These are phyloP conservation scores for Populus davidiana DNA, from an alignment of 345 rosid species.

Conservation along the genomic window DNA sequence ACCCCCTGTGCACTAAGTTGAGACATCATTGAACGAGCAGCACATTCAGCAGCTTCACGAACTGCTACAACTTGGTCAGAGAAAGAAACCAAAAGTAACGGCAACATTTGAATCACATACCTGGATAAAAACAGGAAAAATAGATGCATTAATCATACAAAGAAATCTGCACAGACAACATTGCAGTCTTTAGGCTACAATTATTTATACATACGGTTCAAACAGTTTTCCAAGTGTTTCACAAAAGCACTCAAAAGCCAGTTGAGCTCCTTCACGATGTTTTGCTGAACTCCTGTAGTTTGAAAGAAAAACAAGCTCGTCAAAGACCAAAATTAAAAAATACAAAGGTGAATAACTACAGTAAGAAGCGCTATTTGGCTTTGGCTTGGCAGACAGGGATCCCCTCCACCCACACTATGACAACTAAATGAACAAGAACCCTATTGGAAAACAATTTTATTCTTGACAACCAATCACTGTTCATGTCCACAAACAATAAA, in stretches of 20 bases:
- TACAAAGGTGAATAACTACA: neutral
- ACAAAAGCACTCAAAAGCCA: constrained; percentile 96
- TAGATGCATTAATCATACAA: neutral
- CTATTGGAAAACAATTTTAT: too few species aligned
- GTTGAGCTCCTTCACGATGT: constrained; percentile 87
- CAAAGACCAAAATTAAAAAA: neutral
- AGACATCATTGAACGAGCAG: constrained; percentile 99
- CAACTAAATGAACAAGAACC: too few species aligned
- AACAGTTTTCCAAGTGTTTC: constrained; percentile 89
- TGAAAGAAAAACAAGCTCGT: constrained; percentile 8
- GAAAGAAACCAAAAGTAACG: constrained; percentile 83
- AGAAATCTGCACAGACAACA: neutral
- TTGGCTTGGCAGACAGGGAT: too few species aligned
- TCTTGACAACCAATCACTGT: too few species aligned
- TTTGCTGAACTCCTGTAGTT: constrained; percentile 74
- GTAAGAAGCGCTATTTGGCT: too few species aligned
- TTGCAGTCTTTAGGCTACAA: neutral
- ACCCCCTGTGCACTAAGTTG: constrained; percentile 88
- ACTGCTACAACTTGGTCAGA: constrained; percentile 98
- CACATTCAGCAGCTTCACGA: constrained; percentile 98
- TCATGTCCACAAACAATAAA: too few species aligned
- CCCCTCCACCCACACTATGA: too few species aligned
- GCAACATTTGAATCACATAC: constrained; percentile 93
- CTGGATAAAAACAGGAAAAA: constrained; percentile 37
- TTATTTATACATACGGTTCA: constrained; percentile 70